A percentile compares a stretch with the other conserved stretches of the same genome.
Evolutionary conservation across 371 early-diverging fungal species (phyloP).

Genomic region (Mortierella sp.): DNA sequence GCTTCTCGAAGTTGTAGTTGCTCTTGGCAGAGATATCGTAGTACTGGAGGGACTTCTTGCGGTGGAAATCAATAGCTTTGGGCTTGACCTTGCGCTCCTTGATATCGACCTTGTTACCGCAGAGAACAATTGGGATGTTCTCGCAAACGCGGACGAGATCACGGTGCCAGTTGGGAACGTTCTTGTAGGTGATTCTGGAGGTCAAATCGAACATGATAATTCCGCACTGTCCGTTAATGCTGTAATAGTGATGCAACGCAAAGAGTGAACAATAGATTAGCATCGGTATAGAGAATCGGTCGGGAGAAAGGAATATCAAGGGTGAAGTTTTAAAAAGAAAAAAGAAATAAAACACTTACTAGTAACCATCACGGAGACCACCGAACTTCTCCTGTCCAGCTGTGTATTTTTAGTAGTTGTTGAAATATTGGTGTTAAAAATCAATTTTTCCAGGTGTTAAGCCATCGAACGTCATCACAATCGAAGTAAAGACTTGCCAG

Average conservation of each 20-base stretch:
- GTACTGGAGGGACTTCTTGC: conserved; percentile 99
- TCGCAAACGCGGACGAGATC: conserved; percentile 99
- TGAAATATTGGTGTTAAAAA: background rate
- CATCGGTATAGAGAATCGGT: background rate
- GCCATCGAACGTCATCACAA: background rate
- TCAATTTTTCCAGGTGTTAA: background rate
- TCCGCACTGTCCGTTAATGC: conserved; percentile 99
- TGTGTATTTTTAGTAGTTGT: background rate
- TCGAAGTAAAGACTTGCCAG: conserved; percentile 56
- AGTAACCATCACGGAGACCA: conserved; percentile 99
- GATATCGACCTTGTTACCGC: conserved; percentile 99
- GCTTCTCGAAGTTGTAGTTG: conserved; percentile 99
- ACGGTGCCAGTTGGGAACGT: conserved; percentile 99
- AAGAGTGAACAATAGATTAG: background rate
- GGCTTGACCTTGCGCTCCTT: conserved; percentile 99
- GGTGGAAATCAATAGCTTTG: conserved; percentile 99
- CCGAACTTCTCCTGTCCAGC: conserved; percentile 99
- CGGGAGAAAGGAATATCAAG: background rate
- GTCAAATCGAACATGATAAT: conserved; percentile 99
- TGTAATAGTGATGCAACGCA: conserved; percentile 29
- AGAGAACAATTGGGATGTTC: conserved; percentile 99
- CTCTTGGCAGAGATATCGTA: conserved; percentile 99
- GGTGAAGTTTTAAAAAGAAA: background rate
- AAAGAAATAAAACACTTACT: conserved; percentile 70
- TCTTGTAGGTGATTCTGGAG: conserved; percentile 99